Evolutionary conservation across 257 asterid species (phyloP).

Genomic region (Solanum ahanhuiri): DNA sequence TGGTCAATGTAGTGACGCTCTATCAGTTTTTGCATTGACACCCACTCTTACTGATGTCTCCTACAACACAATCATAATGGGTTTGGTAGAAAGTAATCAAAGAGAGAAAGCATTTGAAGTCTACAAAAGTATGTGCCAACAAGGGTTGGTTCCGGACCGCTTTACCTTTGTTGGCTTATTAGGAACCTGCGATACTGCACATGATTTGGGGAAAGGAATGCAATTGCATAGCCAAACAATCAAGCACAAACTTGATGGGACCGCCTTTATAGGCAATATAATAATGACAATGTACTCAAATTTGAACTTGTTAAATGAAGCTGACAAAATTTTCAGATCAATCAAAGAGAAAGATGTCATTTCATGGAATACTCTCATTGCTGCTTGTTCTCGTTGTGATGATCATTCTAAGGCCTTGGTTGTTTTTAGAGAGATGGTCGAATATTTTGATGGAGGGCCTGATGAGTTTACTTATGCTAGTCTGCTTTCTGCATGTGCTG

Average conservation of each 20-base stretch:
- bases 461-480: conserved; percentile 53
- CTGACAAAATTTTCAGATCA: conserved; percentile 34
- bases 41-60: conserved; percentile 31
- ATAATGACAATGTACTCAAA: conserved; percentile 46
- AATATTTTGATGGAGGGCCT: conserved; percentile 13
- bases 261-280: conserved; percentile 45
- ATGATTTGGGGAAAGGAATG: conserved; percentile 26
- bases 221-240: conserved; percentile 53
- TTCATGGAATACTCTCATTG: conserved; percentile 58
- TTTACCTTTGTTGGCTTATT: conserved; percentile 63
- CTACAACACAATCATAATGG: conserved; percentile 45
- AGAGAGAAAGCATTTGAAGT: conserved; percentile 41
- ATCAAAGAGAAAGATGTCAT: conserved; percentile 40
- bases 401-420: conserved; percentile 34
- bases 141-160: conserved; percentile 54
- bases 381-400: conserved; percentile 45
- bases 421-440: conserved; percentile 47
- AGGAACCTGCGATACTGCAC: conserved; percentile 22
- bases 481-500: conserved; percentile 55
- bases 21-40: conserved; percentile 23
- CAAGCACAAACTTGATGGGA: conserved; percentile 41
- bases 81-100: conserved; percentile 47
- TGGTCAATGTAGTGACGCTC: conserved; percentile 39
- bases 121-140: conserved; percentile 30
- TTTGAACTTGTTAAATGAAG: conserved; percentile 31